Evolutionary conservation across 2,329 filamentous ascomycete species (phyloP).

Genomic region (Xylaria multiplex): DNA sequence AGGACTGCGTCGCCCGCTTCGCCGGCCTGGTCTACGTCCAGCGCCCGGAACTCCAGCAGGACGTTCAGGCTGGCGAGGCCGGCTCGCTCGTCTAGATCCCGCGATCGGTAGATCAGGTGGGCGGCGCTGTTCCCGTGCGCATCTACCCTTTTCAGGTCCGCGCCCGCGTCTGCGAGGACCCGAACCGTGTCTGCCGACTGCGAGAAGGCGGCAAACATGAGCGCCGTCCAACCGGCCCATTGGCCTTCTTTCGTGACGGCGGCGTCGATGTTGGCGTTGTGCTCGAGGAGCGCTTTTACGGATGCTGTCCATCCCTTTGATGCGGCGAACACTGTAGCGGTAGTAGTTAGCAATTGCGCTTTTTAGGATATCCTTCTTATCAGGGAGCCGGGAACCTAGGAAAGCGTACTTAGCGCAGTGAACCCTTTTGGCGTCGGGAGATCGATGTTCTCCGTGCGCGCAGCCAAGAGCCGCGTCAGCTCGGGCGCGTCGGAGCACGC

Average conservation of each 20-base stretch:
- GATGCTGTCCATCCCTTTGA: constrained; percentile 16
- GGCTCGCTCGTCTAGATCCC: neutral
- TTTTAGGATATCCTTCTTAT: neutral
- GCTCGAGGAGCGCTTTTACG: constrained; percentile 14
- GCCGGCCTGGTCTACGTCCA: constrained; percentile 7
- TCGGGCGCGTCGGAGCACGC: neutral
- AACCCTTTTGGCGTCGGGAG: neutral
- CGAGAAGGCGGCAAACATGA: constrained; percentile 15
- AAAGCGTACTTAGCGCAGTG: constrained; percentile 18
- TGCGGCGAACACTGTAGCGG: constrained; percentile 2
- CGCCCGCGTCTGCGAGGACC: constrained; percentile 17
- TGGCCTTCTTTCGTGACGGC: neutral
- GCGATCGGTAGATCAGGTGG: constrained; percentile 6
- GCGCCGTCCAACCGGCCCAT: constrained; percentile 9
- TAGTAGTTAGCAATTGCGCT: neutral
- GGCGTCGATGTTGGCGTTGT: constrained; percentile 18
- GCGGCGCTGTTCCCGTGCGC: neutral
- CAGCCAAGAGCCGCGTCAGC: constrained; percentile 15
- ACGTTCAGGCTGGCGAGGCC: constrained; percentile 7
- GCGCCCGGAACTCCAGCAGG: constrained; percentile 16
- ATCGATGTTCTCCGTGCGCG: constrained; percentile 7
- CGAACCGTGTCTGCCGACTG: constrained; percentile 11
- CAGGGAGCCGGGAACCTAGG: no score
- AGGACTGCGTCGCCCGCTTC: constrained; percentile 15
- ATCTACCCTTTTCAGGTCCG: constrained; percentile 5